Percentiles rank a stretch among this genome's conserved stretches.
These are phyloP conservation scores for Sherardia arvensis DNA, from an alignment of 257 asterid species.

Conservation along the genomic window DNA sequence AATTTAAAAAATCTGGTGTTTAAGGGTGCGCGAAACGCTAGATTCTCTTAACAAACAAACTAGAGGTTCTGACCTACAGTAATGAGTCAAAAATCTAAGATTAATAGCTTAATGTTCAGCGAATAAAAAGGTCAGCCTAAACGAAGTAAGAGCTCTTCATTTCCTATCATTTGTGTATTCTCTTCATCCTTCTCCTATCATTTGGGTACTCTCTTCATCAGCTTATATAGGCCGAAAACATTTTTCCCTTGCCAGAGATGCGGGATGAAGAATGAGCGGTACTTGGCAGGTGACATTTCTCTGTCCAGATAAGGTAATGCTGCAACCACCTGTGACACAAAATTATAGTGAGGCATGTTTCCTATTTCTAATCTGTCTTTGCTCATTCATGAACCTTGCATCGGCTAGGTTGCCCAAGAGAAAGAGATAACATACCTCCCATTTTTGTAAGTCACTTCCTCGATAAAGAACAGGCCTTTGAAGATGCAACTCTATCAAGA, in stretches of 20 bases:
- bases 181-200: slow-evolving; percentile 40
- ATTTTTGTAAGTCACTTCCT: slow-evolving; percentile 74
- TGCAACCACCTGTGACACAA: slow-evolving; percentile 57
- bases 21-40: neutral
- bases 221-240: slow-evolving; percentile 84
- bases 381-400: neutral
- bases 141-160: neutral
- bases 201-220: slow-evolving; percentile 60
- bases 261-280: slow-evolving; percentile 87
- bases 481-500: slow-evolving; percentile 80
- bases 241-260: slow-evolving; percentile 76
- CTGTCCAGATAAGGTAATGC: slow-evolving; percentile 85
- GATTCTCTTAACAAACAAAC: neutral
- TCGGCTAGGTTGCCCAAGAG: neutral
- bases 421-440: slow-evolving; percentile 65
- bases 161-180: slow-evolving; percentile 42
- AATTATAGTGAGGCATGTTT: slow-evolving; percentile 10
- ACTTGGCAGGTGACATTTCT: slow-evolving; percentile 79
- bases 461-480: slow-evolving; percentile 71
- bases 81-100: neutral
- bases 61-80: too few species aligned
- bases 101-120: neutral
- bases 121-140: slow-evolving; percentile 1
- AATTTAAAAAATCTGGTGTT: too few species aligned
- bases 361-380: too few species aligned